Base-by-base conservation (phyloP, 495 filamentous ascomycete species). In the Hypoxylon fragiforme region DNA sequence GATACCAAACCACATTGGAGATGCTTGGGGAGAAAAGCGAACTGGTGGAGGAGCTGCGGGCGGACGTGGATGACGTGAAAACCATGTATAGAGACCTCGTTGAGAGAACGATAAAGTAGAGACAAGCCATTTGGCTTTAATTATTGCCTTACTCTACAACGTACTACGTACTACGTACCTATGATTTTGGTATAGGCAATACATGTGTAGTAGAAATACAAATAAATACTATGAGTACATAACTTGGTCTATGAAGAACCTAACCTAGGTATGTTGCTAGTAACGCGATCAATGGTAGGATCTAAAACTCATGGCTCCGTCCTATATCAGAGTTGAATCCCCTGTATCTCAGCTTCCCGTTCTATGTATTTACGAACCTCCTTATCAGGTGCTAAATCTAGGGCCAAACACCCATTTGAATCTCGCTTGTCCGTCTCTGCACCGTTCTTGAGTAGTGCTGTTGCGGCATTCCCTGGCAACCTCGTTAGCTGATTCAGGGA, bases 21-120 rank as follows among this genome's bases (percentile, higher is more conserved):
- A 86, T 98, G 87, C 70, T 97, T 31, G 94, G 94, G 8, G 94
- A 98, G 81, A 96, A 95, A 83, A 95, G 89, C 65, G 94, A 97
- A 78, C 71, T 84, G 66, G 91, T 95, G 11, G 90, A 96, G 57
- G 92, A 97, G 77, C 74, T 99, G 43, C 81, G 82, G 68, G 85
- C 86, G 26, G 94, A 97, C 78, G 87, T 97, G 45, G 77, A 81
- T 42, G 94, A 97, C 77, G 76, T 97, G 64, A 98, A 98, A 77
- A 84, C 85, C 52, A 92, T 98, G 77, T 96, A 96, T 73, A 81
- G 91, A 63, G 92, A 97, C 64, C 70, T 98, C 70, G 87, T 95
- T 32, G 89, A 94, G 71, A 83, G 83, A 67, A 95, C 88, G 28
- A 85, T 91, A 19, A 75, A 71, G 32, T 78, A 45, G 60, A 34